A percentile compares a stretch with the other conserved stretches of the same genome.
Conservation (phyloP, 2,329 filamentous ascomycete genomes). For the Trichoderma atrobrunneum region DNA sequence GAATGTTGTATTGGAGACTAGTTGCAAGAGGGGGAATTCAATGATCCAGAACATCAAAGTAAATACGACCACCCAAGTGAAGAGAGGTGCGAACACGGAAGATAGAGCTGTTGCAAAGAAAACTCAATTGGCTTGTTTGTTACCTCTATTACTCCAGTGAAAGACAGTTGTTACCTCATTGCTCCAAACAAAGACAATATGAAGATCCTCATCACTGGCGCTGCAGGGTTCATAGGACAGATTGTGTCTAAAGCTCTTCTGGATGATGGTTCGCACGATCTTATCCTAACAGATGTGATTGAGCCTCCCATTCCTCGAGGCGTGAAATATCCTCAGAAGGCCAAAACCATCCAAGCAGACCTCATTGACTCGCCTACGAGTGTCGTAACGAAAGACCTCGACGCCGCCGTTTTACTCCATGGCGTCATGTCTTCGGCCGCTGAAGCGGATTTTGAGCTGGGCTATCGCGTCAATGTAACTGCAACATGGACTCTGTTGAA, state of each 20-base stretch:
- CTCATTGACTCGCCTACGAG: background rate
- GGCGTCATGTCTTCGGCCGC: background rate
- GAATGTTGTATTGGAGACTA: background rate
- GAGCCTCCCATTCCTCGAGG: background rate
- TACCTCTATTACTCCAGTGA: background rate
- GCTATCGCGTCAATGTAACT: background rate
- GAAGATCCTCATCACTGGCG: slow-evolving; percentile 61
- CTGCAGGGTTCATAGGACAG: slow-evolving; percentile 63
- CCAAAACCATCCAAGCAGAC: background rate
- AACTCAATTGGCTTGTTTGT: background rate
- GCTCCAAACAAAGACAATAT: background rate
- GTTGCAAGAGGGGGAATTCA: background rate
- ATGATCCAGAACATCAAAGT: background rate
- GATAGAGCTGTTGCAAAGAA: background rate
- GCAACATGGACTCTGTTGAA: background rate
- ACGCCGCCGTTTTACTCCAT: background rate
- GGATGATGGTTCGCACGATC: slow-evolving; percentile 32
- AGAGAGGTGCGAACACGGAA: background rate
- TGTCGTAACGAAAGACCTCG: background rate
- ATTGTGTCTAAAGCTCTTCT: slow-evolving; percentile 56
- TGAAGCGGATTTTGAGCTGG: background rate
- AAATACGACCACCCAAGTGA: background rate
- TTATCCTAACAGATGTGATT: background rate
- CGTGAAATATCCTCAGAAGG: background rate
- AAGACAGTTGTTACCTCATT: background rate